Base-by-base conservation (phyloP, 2,329 filamentous ascomycete genomes). In the Ophiostoma pallidulum region DNA sequence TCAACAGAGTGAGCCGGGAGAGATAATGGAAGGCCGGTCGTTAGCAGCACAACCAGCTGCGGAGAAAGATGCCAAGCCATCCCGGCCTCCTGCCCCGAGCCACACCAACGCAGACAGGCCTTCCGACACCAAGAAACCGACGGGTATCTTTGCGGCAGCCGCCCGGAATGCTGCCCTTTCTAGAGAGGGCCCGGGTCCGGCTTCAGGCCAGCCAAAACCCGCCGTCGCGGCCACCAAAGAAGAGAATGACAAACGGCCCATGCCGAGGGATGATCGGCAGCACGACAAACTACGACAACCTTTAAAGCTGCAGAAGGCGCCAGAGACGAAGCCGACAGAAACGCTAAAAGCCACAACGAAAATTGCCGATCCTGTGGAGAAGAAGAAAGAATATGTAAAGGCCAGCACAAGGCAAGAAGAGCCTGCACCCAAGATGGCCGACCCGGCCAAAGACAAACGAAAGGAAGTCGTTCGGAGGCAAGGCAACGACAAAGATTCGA, bases 1-100 rank as follows among this genome's bases (percentile, higher is more conserved):
- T 62, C 64, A 8, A 59, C 68, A 43, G 63, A 69, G 67, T 2
- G 72, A 74, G 41, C 65, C 71, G 6, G 72, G 71, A 38, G 72
- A 74, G 3, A 60, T 65, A 20, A 67, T 64, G 37, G 62, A 63
- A 2, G 70, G 71, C 49, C 18, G 24, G 24, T 37, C 32, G 19
- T 20, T 32, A 7, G 4, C 49, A 4, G 5, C 31, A 4, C 35
- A 24, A 26, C 14, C 45, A 29, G 38, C 22, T 14, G 18, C 39
- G 2, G 36, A 44, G 13, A 38, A 47, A 14, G 18, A 41, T 13
- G n/a, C 32, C 22, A 46, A 26, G 26, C 18, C 38, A 8, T 31
- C 45, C n/a, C 35, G 35, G 4, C 37, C 35, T 19, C 41, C 41
- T 19, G 31, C 26, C 8, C 22, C 42, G n/a, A 16, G 24, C 12